These are phyloP conservation scores for Trichosporon coremiiforme DNA, from an alignment of 1,284 basidiomycete genomes.

Conservation along the genomic window DNA sequence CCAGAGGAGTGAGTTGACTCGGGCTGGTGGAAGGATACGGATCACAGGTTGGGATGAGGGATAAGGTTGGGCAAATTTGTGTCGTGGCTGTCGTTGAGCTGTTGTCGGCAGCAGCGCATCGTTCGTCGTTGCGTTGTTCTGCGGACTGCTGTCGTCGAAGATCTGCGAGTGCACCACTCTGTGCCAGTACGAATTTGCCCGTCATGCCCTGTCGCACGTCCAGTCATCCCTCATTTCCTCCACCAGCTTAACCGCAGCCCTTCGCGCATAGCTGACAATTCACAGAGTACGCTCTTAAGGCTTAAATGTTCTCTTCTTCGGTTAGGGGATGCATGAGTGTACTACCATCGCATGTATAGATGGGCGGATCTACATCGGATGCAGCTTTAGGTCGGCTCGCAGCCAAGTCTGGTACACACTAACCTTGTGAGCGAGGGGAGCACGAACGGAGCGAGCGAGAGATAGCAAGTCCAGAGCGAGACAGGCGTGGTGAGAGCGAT, in stretches of 20 bases:
- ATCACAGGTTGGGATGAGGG: background rate
- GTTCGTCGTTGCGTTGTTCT: background rate
- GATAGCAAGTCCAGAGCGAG: no score
- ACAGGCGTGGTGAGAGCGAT: no score
- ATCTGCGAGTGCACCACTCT: background rate
- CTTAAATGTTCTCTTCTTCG: conserved; percentile 36
- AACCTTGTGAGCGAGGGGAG: no score
- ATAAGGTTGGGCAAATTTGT: background rate
- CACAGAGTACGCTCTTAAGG: conserved; percentile 56
- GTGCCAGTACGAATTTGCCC: background rate
- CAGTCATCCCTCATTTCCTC: background rate
- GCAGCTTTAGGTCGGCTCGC: conserved; percentile 14
- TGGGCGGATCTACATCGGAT: conserved; percentile 16
- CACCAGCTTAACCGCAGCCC: background rate
- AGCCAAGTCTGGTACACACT: background rate
- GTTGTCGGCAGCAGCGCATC: background rate
- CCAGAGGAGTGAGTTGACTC: conserved; percentile 54
- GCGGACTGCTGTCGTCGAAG: background rate
- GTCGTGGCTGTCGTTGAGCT: background rate
- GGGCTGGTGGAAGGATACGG: background rate
- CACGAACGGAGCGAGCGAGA: background rate
- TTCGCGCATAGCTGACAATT: conserved; percentile 15
- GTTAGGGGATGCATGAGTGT: conserved; percentile 44
- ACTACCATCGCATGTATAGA: conserved; percentile 34
- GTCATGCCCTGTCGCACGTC: background rate